phyloP scores from a whole-genome alignment of 2,329 filamentous ascomycete species.

The Emericellopsis cladophorae region DNA sequence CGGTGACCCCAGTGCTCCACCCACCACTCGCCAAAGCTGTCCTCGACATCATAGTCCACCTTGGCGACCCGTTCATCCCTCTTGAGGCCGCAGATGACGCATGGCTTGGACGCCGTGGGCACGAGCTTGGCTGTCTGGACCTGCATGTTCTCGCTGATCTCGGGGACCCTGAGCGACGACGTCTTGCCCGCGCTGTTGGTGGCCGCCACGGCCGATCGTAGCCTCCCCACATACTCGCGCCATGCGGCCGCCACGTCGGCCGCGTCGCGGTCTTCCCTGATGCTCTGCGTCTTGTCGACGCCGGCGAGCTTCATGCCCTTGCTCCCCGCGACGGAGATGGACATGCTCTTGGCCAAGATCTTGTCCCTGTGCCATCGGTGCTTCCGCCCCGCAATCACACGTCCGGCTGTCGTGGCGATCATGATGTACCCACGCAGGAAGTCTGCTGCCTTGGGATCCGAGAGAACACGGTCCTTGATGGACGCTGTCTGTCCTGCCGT shows the following conservation, averaged over 20 bases:
- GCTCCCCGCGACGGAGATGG: constrained; percentile 63
- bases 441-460: constrained; percentile 44
- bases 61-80: constrained; percentile 71
- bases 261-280: constrained; percentile 74
- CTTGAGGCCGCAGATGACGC: constrained; percentile 78
- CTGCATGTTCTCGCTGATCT: constrained; percentile 56
- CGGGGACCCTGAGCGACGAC: constrained; percentile 44
- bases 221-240: constrained; percentile 61
- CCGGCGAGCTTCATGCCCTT: constrained; percentile 88
- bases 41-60: constrained; percentile 66
- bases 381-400: constrained; percentile 73
- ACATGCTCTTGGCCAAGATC: constrained; percentile 75
- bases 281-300: constrained; percentile 70
- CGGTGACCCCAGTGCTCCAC: constrained; percentile 75
- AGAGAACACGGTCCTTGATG: constrained; percentile 49
- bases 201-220: constrained; percentile 61
- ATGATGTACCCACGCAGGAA: constrained; percentile 55
- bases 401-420: constrained; percentile 57
- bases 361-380: constrained; percentile 85
- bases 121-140: constrained; percentile 61
- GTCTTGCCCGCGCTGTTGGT: constrained; percentile 46
- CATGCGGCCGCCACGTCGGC: constrained; percentile 65
- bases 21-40: constrained; percentile 97
- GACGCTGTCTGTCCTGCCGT: constrained; percentile 44
- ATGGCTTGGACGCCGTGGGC: constrained; percentile 60